Base-by-base conservation (phyloP, 2,329 filamentous ascomycete genomes). In the Xylaria sp. region DNA sequence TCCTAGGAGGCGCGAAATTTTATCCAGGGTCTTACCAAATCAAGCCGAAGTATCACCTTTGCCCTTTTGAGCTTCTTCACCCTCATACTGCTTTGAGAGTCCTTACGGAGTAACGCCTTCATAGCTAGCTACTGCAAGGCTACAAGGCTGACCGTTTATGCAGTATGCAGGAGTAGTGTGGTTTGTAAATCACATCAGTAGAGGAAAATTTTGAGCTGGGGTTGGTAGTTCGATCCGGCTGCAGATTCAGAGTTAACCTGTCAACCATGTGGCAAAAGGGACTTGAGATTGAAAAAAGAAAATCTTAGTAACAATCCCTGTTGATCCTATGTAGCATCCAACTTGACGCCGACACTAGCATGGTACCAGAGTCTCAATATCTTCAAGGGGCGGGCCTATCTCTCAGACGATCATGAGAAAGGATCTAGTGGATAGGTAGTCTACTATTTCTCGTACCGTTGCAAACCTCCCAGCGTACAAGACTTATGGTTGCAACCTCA, bases 211-310 rank as follows among this genome's bases (percentile, higher is more conserved):
- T 36, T 59, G 51, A 62, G 43, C 62, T n/a, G 52, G 60, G 65
- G 31, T 67, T 59, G 28, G n/a, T 36, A 31, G 20, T 23, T 66
- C 36, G 62, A 55, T 55, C 61, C 57, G 13, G 41, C 55, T 61
- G 20, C 36, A 51, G n/a, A 33, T 57, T 28, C 36, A 51, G n/a
- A 33, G 58, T 59, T 48, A 52, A 66, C 63, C 62, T 65, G 54
- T 43, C 66, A 64, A 66, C 66, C 66, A 68, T 68, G 66, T 68
- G 66, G 66, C 62, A 66, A 49, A n/a, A 46, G 18, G 41, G 66
- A 56, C 36, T 49, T 43, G 49, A 62, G 41, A 51, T 52, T 39
- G 39, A 48, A n/a, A n/a, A n/a, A n/a, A n/a, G n/a, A n/a, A 63
- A 48, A 41, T 56, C 43, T 52, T 48, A 41, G 36, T 41, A 9